Percentiles rank a stretch among this genome's conserved stretches.
These are phyloP conservation scores for Yamadazyma tumulicola DNA, from an alignment of 805 yeast species.

Conservation along the genomic window DNA sequence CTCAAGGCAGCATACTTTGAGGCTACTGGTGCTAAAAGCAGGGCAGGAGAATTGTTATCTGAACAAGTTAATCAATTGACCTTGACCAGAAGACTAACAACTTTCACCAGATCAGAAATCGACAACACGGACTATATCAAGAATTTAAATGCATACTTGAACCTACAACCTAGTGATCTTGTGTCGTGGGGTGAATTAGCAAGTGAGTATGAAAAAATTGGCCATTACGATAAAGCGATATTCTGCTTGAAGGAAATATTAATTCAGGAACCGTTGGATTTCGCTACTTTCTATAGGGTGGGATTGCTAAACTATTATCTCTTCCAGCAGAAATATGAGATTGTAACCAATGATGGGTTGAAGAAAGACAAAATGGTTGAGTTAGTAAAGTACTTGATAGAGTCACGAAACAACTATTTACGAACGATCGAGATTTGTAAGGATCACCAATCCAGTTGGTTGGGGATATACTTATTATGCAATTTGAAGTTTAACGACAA, in stretches of 20 bases:
- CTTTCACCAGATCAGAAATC: constrained; percentile 26
- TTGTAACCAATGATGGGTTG: not conserved
- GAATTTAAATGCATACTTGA: constrained; percentile 52
- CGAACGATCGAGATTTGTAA: constrained; percentile 78
- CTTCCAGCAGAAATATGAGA: constrained; percentile 17
- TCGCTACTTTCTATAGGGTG: constrained; percentile 57
- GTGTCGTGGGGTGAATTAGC: constrained; percentile 78
- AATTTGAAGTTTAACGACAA: constrained; percentile 16
- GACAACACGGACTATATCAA: constrained; percentile 43
- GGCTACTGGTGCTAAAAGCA: constrained; percentile 40
- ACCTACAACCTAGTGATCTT: constrained; percentile 68
- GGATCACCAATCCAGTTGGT: constrained; percentile 68
- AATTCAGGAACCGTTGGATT: constrained; percentile 64
- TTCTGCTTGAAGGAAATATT: constrained; percentile 69
- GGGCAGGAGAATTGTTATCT: constrained; percentile 27
- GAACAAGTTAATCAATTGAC: constrained; percentile 32
- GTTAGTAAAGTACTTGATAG: constrained; percentile 19
- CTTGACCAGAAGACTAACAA: constrained; percentile 35
- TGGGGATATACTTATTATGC: constrained; percentile 49
- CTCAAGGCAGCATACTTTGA: constrained; percentile 57
- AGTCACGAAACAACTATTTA: constrained; percentile 48
- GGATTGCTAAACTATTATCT: constrained; percentile 43
- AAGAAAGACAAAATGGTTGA: constrained; percentile 24
- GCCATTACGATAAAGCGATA: constrained; percentile 65
- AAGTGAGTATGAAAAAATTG: constrained; percentile 54